Percentiles rank a stretch among this genome's conserved stretches.
These are phyloP conservation scores for Geranomyces variabilis DNA, from an alignment of 192 early-diverging fungal genomes.

Conservation along the genomic window DNA sequence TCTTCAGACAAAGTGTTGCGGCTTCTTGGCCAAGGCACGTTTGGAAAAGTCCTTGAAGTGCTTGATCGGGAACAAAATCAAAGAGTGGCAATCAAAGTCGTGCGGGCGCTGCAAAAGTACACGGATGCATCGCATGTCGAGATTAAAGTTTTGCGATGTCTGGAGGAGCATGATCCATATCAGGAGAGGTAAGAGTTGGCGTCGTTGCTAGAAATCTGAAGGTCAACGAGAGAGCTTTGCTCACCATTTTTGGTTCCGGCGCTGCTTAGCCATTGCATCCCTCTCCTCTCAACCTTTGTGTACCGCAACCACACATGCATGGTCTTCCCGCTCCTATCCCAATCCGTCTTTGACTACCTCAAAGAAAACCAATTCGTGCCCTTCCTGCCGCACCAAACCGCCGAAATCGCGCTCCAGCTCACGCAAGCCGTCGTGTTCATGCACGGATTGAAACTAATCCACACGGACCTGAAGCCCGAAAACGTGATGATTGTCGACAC, in stretches of 20 bases:
- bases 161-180: slow-evolving; percentile 79
- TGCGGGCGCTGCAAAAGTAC: slow-evolving; percentile 93
- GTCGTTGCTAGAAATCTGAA: neutral
- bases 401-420: slow-evolving; percentile 82
- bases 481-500: slow-evolving; percentile 40
- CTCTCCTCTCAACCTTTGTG: slow-evolving; percentile 82
- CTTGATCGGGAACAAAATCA: slow-evolving; percentile 58
- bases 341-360: slow-evolving; percentile 93
- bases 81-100: slow-evolving; percentile 87
- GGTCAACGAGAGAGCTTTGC: neutral
- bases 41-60: slow-evolving; percentile 95
- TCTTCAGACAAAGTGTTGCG: slow-evolving; percentile 76
- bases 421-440: slow-evolving; percentile 87
- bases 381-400: slow-evolving; percentile 84
- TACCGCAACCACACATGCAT: slow-evolving; percentile 94
- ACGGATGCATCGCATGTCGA: slow-evolving; percentile 89
- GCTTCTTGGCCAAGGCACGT: slow-evolving; percentile 94
- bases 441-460: slow-evolving; percentile 83
- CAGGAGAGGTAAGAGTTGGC: slow-evolving; percentile 68
- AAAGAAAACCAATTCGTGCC: slow-evolving; percentile 89
- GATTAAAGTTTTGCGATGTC: slow-evolving; percentile 79
- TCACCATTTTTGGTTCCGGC: too few species aligned
- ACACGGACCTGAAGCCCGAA: slow-evolving; percentile 95
- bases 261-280: slow-evolving; percentile 80
- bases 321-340: slow-evolving; percentile 91